Conservation (phyloP, 208 protist genomes). For the Leishmania amazonensis region DNA sequence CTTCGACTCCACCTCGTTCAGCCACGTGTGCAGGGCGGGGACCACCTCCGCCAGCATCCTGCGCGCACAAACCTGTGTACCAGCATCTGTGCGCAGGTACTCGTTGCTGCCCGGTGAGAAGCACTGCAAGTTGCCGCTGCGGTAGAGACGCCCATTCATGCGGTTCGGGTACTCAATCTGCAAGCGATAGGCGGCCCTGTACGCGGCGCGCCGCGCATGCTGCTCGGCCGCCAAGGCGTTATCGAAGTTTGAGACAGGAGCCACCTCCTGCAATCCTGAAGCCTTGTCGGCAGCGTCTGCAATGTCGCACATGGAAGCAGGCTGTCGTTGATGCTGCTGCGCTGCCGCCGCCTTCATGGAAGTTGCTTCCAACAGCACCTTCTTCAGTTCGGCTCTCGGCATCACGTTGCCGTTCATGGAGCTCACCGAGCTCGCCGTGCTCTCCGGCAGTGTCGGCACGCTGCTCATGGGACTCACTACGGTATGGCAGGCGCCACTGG, state of each 20-base stretch:
- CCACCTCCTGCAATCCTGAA: background rate
- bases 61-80: conserved; percentile 46
- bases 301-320: background rate
- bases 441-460: background rate
- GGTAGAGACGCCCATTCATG: conserved; percentile 37
- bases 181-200: conserved; percentile 23
- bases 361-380: background rate
- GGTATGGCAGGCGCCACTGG: background rate
- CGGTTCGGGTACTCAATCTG: conserved; percentile 24
- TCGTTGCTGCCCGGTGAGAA: conserved; percentile 59
- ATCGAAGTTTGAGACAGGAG: background rate
- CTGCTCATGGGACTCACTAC: background rate
- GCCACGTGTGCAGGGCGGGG: conserved; percentile 50
- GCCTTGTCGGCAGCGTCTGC: background rate
- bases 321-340: background rate
- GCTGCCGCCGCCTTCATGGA: background rate
- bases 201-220: conserved; percentile 9
- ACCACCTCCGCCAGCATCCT: conserved; percentile 52
- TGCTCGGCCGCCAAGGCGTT: conserved; percentile 8
- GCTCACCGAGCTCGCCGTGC: background rate
- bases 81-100: conserved; percentile 36
- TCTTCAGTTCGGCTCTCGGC: background rate
- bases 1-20: conserved; percentile 30
- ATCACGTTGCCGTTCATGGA: background rate
- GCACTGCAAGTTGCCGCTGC: conserved; percentile 46